Evolutionary conservation across 257 asterid genomes (phyloP).

Genomic region (Linaria vulgaris): DNA sequence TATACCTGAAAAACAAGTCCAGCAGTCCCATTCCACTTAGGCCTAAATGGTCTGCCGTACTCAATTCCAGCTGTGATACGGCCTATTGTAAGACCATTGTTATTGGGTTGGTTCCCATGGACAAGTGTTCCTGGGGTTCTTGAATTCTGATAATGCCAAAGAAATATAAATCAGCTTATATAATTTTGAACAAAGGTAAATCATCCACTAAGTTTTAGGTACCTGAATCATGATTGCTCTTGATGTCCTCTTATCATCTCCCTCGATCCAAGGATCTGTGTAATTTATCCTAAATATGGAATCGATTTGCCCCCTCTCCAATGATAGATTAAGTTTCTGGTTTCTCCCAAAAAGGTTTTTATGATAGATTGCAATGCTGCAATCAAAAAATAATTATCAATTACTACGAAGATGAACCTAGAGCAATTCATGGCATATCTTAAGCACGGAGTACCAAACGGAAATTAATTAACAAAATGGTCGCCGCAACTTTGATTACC

Average conservation of each 20-base stretch:
- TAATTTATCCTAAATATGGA: constrained; percentile 86
- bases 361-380: constrained; percentile 91
- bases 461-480: background rate
- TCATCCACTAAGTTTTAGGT: constrained; percentile 17
- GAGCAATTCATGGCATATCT: constrained; percentile 5
- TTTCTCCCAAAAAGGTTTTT: constrained; percentile 93
- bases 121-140: constrained; percentile 95
- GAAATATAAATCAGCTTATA: constrained; percentile 26
- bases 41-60: constrained; percentile 87
- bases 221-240: constrained; percentile 97
- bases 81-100: constrained; percentile 67
- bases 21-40: constrained; percentile 92
- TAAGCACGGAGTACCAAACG: background rate
- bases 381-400: constrained; percentile 27
- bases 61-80: constrained; percentile 93
- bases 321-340: constrained; percentile 88
- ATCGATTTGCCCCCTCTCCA: constrained; percentile 96
- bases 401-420: constrained; percentile 10
- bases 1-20: constrained; percentile 84
- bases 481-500: constrained; percentile 44
- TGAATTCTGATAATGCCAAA: constrained; percentile 61
- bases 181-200: constrained; percentile 7
- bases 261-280: constrained; percentile 98
- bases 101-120: constrained; percentile 82
- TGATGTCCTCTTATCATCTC: constrained; percentile 96